phyloP scores from a whole-genome alignment of 495 filamentous ascomycete species.

The Lophium mytilinum region DNA sequence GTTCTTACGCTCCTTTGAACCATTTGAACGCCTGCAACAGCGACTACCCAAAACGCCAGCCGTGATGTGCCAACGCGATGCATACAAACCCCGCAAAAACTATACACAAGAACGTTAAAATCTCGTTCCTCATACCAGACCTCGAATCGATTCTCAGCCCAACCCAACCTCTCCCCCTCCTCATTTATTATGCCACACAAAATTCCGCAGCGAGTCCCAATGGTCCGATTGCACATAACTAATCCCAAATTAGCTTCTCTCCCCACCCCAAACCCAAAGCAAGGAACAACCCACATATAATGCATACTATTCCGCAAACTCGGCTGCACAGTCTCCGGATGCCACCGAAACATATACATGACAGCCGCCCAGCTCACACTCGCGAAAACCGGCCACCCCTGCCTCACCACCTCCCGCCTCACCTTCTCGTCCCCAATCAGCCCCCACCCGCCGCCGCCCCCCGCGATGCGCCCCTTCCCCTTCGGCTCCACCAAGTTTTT shows the following conservation, averaged over 20 bases:
- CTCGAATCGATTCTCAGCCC: too few species aligned
- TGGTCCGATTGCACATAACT: slow-evolving; percentile 67
- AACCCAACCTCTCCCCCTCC: neutral
- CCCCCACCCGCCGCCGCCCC: slow-evolving; percentile 33
- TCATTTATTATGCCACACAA: slow-evolving; percentile 79
- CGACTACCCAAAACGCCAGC: too few species aligned
- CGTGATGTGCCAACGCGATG: too few species aligned
- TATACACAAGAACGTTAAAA: too few species aligned
- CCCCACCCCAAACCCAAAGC: neutral
- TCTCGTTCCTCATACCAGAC: too few species aligned
- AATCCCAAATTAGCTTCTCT: slow-evolving; percentile 21
- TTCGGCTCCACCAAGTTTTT: slow-evolving; percentile 67
- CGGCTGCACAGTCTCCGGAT: slow-evolving; percentile 79
- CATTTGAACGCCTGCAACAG: too few species aligned
- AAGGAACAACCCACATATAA: slow-evolving; percentile 68
- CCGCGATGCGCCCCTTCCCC: slow-evolving; percentile 27
- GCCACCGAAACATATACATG: slow-evolving; percentile 91
- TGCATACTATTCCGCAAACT: slow-evolving; percentile 95
- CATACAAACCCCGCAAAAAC: too few species aligned
- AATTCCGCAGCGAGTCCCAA: slow-evolving; percentile 74
- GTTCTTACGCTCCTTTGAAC: too few species aligned
- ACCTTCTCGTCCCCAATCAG: slow-evolving; percentile 35
- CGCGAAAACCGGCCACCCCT: slow-evolving; percentile 89
- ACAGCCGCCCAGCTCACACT: slow-evolving; percentile 80
- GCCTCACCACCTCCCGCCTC: slow-evolving; percentile 48